Percentiles rank a stretch among this genome's conserved stretches.
Evolutionary conservation across 2,329 filamentous ascomycete genomes (phyloP).

Genomic region (Aureobasidium pullulans): DNA sequence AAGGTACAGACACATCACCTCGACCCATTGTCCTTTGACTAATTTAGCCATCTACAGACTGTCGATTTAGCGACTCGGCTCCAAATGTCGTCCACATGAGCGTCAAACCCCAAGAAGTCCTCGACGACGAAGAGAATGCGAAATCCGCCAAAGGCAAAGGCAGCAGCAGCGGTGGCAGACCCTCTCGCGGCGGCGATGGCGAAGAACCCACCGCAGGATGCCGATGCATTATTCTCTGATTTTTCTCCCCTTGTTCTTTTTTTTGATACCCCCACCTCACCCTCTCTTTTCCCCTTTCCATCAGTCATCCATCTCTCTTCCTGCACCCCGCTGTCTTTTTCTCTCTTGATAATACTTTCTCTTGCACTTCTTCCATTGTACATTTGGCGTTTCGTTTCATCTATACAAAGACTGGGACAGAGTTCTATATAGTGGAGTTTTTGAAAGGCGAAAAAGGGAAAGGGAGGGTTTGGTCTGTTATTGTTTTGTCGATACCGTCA

Average conservation of each 20-base stretch:
- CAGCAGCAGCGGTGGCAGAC: conserved; percentile 26
- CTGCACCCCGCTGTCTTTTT: neutral
- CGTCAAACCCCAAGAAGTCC: conserved; percentile 73
- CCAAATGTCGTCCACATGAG: conserved; percentile 94
- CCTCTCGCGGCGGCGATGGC: conserved; percentile 41
- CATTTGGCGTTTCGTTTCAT: neutral
- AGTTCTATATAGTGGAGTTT: neutral
- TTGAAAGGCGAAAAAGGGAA: neutral
- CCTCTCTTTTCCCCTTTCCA: neutral
- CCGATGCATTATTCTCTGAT: conserved; percentile 56
- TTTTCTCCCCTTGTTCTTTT: neutral
- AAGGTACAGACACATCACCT: conserved; percentile 50
- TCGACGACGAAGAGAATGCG: conserved; percentile 74
- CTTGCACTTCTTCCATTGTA: neutral
- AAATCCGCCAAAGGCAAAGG: conserved; percentile 60
- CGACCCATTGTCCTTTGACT: no score
- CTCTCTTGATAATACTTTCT: neutral
- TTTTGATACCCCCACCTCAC: no score
- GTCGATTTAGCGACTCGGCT: conserved; percentile 64
- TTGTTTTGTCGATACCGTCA: neutral
- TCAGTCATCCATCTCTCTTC: neutral
- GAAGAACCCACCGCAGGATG: conserved; percentile 53
- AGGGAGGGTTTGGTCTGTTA: neutral
- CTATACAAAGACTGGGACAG: neutral
- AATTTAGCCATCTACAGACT: no score